Evolutionary conservation across 192 early-diverging fungal species (phyloP).

Genomic region (Phlyctochytrium bullatum): DNA sequence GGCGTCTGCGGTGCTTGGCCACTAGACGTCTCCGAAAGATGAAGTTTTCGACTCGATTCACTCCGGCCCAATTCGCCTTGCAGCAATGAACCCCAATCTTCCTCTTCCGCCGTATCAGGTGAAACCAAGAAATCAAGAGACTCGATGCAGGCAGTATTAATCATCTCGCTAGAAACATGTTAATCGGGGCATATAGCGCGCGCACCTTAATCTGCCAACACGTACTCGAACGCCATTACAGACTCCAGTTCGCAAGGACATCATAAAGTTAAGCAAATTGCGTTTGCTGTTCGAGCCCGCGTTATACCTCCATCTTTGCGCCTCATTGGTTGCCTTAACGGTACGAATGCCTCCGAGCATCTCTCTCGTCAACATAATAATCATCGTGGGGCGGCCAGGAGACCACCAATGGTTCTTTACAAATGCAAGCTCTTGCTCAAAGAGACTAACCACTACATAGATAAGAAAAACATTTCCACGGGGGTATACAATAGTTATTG

Average conservation of each 20-base stretch:
- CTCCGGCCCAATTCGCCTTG: conserved; percentile 33
- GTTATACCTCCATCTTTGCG: conserved; percentile 35
- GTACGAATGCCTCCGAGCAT: conserved; percentile 68
- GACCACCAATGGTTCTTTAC: conserved; percentile 69
- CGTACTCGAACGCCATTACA: conserved; percentile 71
- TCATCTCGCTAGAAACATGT: no score
- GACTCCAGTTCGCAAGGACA: conserved; percentile 67
- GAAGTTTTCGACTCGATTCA: conserved; percentile 13
- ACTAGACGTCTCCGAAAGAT: conserved; percentile 11
- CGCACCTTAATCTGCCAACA: conserved; percentile 66
- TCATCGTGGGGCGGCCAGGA: conserved; percentile 76
- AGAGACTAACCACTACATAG: conserved; percentile 57
- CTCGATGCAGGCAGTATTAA: conserved; percentile 75
- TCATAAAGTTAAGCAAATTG: conserved; percentile 82
- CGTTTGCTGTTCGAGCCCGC: conserved; percentile 37
- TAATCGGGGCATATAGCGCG: no score
- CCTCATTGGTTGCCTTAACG: conserved; percentile 16
- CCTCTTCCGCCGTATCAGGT: conserved; percentile 24
- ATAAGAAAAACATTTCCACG: background rate
- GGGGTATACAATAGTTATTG: conserved; percentile 60
- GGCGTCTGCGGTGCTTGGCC: background rate
- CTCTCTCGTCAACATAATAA: conserved; percentile 68
- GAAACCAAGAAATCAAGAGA: conserved; percentile 77
- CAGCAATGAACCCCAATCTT: conserved; percentile 47
- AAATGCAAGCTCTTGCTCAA: conserved; percentile 75